phyloP scores from a whole-genome alignment of 176 grass and related monocot genomes.

The Aegilops umbellulata region DNA sequence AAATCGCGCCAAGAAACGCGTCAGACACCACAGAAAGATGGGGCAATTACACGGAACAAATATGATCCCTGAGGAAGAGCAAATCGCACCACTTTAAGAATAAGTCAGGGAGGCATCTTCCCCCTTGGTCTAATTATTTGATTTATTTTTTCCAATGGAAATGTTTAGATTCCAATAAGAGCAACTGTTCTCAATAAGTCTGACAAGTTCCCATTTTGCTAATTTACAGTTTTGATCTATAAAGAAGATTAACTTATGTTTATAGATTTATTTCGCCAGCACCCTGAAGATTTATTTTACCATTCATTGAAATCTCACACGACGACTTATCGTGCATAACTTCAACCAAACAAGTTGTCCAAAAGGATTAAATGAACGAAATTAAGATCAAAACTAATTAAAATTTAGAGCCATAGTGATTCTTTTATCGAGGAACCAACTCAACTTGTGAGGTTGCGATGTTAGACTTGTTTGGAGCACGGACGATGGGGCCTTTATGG shows the following conservation, averaged over 20 bases:
- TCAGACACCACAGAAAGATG: neutral
- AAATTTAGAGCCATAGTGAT: neutral
- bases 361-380: conserved; percentile 15
- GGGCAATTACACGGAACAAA: neutral
- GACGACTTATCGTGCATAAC: neutral
- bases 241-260: neutral
- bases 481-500: neutral
- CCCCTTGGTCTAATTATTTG: neutral
- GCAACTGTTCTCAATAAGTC: neutral
- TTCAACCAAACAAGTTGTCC: neutral
- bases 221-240: neutral
- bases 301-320: neutral
- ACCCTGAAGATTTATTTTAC: neutral
- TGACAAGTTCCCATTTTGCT: neutral
- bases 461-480: neutral
- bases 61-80: neutral
- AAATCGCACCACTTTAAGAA: neutral
- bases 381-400: neutral
- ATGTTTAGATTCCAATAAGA: neutral
- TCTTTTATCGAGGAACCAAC: neutral
- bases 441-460: neutral
- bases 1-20: neutral
- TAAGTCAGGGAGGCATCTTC: no score
- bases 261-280: neutral
- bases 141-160: neutral